Evolutionary conservation across 345 rosid genomes (phyloP).

Genomic region (Populus nigra): DNA sequence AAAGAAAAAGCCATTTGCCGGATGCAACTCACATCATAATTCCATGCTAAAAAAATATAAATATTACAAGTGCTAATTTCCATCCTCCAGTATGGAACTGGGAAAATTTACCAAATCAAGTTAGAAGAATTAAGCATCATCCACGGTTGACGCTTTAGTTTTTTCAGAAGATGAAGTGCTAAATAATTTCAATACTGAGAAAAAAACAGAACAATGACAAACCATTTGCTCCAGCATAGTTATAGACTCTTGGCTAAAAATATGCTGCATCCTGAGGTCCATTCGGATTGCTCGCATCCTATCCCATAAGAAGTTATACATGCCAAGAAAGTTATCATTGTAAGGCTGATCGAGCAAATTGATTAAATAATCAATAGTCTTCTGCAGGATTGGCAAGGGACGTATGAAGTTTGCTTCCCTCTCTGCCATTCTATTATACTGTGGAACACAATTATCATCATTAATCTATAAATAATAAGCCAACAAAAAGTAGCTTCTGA

Average conservation of each 20-base stretch:
- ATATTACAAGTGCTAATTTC: not conserved
- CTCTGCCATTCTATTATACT: conserved; percentile 94
- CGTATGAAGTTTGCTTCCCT: conserved; percentile 88
- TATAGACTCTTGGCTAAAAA: conserved; percentile 71
- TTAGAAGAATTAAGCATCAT: not conserved
- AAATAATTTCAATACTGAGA: not conserved
- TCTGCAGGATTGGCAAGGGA: conserved; percentile 83
- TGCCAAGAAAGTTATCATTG: conserved; percentile 72
- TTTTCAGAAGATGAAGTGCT: no score
- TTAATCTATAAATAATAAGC: conserved; percentile 9
- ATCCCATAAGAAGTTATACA: conserved; percentile 95
- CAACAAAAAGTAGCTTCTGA: not conserved
- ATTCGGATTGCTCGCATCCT: conserved; percentile 96
- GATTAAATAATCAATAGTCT: conserved; percentile 74
- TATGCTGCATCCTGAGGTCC: conserved; percentile 98
- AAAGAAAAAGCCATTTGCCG: not conserved
- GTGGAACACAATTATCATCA: conserved; percentile 29
- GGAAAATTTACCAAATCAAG: not conserved
- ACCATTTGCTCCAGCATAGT: conserved; percentile 98
- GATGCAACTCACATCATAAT: not conserved
- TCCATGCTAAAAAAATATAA: not conserved
- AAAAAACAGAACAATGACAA: conserved; percentile 14
- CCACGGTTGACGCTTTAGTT: not conserved
- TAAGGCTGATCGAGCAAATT: conserved; percentile 84
- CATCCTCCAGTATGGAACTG: not conserved